phyloP scores from a whole-genome alignment of 805 yeast species.

The Hanseniaspora valbyensis region DNA sequence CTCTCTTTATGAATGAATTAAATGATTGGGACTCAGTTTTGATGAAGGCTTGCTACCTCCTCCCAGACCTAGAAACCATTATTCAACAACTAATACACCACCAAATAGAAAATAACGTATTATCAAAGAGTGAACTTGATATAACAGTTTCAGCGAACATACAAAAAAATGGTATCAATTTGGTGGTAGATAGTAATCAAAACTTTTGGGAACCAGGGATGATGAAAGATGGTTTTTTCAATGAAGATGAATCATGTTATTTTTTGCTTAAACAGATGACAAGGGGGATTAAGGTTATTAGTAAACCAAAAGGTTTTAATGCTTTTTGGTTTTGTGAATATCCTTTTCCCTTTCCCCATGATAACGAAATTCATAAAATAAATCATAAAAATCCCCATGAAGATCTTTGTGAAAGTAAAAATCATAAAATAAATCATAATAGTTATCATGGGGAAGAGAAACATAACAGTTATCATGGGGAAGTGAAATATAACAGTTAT shows the following conservation, averaged over 20 bases:
- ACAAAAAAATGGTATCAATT: background rate
- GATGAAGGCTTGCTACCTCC: background rate
- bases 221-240: background rate
- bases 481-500: conserved; percentile 31
- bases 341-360: no score
- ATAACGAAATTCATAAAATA: background rate
- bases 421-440: background rate
- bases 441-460: background rate
- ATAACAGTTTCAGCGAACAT: background rate
- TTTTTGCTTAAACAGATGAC: background rate
- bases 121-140: background rate
- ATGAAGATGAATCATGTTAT: background rate
- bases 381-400: background rate
- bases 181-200: background rate
- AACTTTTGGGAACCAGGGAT: background rate
- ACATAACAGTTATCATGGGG: background rate
- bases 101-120: background rate
- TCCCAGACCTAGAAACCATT: background rate
- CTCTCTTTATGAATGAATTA: background rate
- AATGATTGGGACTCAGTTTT: background rate
- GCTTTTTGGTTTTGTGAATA: no score
- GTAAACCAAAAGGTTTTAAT: background rate
- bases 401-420: background rate
- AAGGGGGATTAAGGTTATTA: background rate
- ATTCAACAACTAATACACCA: background rate